Percentiles rank a stretch among this genome's conserved stretches.
Conservation (phyloP, 2,329 filamentous ascomycete genomes). For the Furcasterigmium sp. region DNA sequence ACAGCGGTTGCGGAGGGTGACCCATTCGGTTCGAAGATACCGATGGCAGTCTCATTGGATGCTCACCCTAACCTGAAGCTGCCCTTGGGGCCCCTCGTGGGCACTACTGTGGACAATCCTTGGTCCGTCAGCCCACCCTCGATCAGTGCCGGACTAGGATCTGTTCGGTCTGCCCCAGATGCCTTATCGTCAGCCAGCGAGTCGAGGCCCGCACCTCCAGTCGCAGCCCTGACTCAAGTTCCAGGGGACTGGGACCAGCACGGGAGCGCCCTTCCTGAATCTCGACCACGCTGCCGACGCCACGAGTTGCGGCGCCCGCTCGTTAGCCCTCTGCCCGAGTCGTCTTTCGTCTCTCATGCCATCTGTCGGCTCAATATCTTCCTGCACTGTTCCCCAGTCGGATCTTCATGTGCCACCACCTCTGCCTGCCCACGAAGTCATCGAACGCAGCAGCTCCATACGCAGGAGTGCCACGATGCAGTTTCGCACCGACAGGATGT, state of each 20-base stretch:
- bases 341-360: not conserved
- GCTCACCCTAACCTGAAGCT: no score
- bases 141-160: not conserved
- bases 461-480: not conserved
- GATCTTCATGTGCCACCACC: not conserved
- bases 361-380: conserved; percentile 6
- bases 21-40: conserved; percentile 1
- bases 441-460: not conserved
- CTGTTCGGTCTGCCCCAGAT: not conserved
- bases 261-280: not conserved
- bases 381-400: conserved; percentile 1
- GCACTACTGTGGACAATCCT: no score
- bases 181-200: not conserved
- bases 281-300: not conserved
- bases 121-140: no score
- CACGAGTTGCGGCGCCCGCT: not conserved
- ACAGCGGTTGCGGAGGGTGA: no score
- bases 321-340: not conserved
- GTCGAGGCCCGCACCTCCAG: not conserved
- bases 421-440: not conserved
- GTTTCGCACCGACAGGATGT: conserved; percentile 2
- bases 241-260: not conserved
- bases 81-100: no score
- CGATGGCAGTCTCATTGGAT: not conserved
- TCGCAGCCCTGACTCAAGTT: not conserved